Conservation (phyloP, 495 filamentous ascomycete species). For the Penicillium fimorum region DNA sequence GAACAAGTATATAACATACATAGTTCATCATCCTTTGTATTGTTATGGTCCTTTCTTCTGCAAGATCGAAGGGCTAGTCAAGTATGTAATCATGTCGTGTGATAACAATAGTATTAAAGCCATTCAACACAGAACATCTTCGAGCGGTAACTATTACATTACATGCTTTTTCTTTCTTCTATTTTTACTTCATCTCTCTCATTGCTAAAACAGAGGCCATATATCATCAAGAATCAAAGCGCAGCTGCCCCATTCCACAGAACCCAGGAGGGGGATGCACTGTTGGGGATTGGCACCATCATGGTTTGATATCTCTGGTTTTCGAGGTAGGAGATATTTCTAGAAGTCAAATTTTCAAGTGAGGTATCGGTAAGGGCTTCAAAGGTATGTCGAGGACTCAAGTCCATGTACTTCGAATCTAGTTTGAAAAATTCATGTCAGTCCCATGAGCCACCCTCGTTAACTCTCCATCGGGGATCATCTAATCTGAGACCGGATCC, state of each 20-base stretch:
- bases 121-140: not conserved
- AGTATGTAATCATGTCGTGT: no score
- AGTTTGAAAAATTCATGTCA: not conserved
- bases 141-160: not conserved
- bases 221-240: not conserved
- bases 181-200: not conserved
- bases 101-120: not conserved
- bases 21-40: not conserved
- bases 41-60: not conserved
- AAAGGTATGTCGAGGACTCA: not conserved
- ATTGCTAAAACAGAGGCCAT: not conserved
- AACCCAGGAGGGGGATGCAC: not conserved
- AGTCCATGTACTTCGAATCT: not conserved
- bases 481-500: not conserved
- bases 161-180: not conserved
- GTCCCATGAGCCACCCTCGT: not conserved
- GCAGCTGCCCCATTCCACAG: not conserved
- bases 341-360: not conserved
- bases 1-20: not conserved
- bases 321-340: not conserved
- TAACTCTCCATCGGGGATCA: conserved; percentile 4
- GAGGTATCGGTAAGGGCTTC: not conserved
- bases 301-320: not conserved
- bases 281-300: not conserved
- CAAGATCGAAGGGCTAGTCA: not conserved